A percentile compares a stretch with the other conserved stretches of the same genome.
phyloP scores from a whole-genome alignment of 306 rosid species.

The Potentilla sterilis region DNA sequence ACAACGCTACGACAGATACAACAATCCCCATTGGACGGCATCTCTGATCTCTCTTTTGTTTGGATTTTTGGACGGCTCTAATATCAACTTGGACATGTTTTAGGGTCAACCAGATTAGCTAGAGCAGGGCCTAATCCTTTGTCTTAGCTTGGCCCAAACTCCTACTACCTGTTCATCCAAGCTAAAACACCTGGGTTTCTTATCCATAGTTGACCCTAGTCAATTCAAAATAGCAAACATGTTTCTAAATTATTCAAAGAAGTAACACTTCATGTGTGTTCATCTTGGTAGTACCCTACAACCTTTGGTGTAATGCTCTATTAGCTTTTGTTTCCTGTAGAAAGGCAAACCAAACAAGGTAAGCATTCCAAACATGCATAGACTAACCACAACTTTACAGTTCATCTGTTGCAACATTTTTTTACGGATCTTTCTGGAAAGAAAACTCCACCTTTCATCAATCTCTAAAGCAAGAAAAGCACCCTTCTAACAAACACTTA shows the following conservation, averaged over 20 bases:
- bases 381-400: conserved; percentile 32
- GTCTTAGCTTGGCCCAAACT: not conserved
- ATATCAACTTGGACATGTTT: not conserved
- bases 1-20: conserved; percentile 1
- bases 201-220: not conserved
- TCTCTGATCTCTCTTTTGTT: not conserved
- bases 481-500: conserved; percentile 31
- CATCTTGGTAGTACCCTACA: conserved; percentile 4
- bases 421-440: conserved; percentile 26
- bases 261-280: not conserved
- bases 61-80: not conserved
- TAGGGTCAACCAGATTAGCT: too few species aligned
- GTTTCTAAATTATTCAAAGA: not conserved
- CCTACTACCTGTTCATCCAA: not conserved
- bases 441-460: conserved; percentile 38
- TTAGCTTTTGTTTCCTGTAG: not conserved
- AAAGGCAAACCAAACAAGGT: conserved; percentile 11
- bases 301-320: not conserved
- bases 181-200: not conserved
- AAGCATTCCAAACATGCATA: conserved; percentile 20
- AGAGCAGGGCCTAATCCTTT: not conserved
- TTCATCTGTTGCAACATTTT: conserved; percentile 37
- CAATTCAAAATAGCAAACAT: not conserved
- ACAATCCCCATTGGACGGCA: conserved; percentile 8
- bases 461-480: conserved; percentile 40